A percentile compares a stretch with the other conserved stretches of the same genome.
phyloP scores from a whole-genome alignment of 2,329 filamentous ascomycete genomes.

The Drechslerella coelobrocha region DNA sequence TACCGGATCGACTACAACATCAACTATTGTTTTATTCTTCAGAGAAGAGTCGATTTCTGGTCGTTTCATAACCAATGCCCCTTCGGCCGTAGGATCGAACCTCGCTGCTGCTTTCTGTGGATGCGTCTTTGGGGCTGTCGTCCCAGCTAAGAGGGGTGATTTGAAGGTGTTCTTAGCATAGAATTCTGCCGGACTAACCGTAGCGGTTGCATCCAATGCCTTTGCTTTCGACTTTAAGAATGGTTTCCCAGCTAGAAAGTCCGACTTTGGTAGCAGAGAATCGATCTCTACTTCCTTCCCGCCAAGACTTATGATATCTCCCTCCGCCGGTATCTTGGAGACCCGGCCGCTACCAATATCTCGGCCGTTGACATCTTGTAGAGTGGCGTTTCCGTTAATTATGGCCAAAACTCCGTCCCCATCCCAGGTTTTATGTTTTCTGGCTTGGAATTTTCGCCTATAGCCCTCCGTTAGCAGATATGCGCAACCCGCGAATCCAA shows the following conservation, averaged over 20 bases:
- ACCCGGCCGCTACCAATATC: slow-evolving; percentile 57
- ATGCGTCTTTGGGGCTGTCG: slow-evolving; percentile 62
- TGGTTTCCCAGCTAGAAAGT: slow-evolving; percentile 64
- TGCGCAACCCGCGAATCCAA: slow-evolving; percentile 6
- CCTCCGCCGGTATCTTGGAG: slow-evolving; percentile 65
- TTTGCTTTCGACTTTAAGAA: slow-evolving; percentile 57
- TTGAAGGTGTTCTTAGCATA: slow-evolving; percentile 63
- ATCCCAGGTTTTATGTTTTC: slow-evolving; percentile 81
- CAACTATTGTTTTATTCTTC: slow-evolving; percentile 71
- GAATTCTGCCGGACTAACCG: slow-evolving; percentile 51
- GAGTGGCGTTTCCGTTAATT: slow-evolving; percentile 65
- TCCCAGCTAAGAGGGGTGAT: slow-evolving; percentile 66
- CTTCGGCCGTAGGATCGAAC: slow-evolving; percentile 68
- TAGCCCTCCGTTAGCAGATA: slow-evolving; percentile 49
- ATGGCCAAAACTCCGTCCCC: slow-evolving; percentile 72
- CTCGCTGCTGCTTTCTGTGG: slow-evolving; percentile 66
- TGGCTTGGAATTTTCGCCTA: slow-evolving; percentile 72
- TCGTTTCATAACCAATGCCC: slow-evolving; percentile 72
- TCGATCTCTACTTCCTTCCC: slow-evolving; percentile 75
- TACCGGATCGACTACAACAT: slow-evolving; percentile 75
- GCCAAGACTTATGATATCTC: slow-evolving; percentile 68
- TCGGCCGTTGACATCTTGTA: slow-evolving; percentile 70
- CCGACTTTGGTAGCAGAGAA: slow-evolving; percentile 66
- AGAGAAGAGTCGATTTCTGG: slow-evolving; percentile 62
- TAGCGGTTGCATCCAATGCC: slow-evolving; percentile 44